Conservation (phyloP, 2,329 filamentous ascomycete species). For the Claviceps citrina region DNA sequence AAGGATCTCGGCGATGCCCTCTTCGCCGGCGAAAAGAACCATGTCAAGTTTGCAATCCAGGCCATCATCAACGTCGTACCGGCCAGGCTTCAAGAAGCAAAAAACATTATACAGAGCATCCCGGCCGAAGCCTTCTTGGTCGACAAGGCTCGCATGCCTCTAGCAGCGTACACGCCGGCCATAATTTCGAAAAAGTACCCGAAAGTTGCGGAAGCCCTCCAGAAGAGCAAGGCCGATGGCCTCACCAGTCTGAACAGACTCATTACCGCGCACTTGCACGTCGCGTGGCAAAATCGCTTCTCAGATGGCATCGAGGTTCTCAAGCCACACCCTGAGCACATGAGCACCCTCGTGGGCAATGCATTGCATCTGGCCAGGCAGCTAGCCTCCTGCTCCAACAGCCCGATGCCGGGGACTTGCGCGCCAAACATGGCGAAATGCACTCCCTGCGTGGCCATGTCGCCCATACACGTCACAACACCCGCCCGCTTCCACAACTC, state of each 20-base stretch:
- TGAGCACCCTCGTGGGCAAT: slow-evolving; percentile 54
- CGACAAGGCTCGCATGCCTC: slow-evolving; percentile 47
- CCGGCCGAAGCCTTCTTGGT: slow-evolving; percentile 44
- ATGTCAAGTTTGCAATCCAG: slow-evolving; percentile 48
- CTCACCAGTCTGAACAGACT: slow-evolving; percentile 53
- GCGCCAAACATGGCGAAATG: slow-evolving; percentile 69
- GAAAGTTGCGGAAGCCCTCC: slow-evolving; percentile 47
- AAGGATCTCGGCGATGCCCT: slow-evolving; percentile 55
- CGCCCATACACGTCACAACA: slow-evolving; percentile 51
- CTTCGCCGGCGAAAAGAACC: slow-evolving; percentile 52
- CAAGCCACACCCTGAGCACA: slow-evolving; percentile 63
- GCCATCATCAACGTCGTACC: slow-evolving; percentile 35
- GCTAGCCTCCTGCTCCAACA: slow-evolving; percentile 59
- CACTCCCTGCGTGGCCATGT: slow-evolving; percentile 49
- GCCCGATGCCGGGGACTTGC: slow-evolving; percentile 60
- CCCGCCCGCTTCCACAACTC: slow-evolving; percentile 55
- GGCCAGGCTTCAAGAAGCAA: slow-evolving; percentile 38
- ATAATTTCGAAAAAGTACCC: slow-evolving; percentile 51
- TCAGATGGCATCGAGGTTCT: slow-evolving; percentile 62
- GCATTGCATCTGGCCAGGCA: slow-evolving; percentile 59
- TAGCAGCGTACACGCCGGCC: slow-evolving; percentile 63
- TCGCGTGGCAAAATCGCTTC: slow-evolving; percentile 70
- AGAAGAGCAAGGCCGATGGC: slow-evolving; percentile 40
- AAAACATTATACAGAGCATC: slow-evolving; percentile 48
- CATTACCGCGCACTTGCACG: slow-evolving; percentile 74